phyloP scores from a whole-genome alignment of 495 filamentous ascomycete genomes.

The Lasiosphaeris hirsuta region DNA sequence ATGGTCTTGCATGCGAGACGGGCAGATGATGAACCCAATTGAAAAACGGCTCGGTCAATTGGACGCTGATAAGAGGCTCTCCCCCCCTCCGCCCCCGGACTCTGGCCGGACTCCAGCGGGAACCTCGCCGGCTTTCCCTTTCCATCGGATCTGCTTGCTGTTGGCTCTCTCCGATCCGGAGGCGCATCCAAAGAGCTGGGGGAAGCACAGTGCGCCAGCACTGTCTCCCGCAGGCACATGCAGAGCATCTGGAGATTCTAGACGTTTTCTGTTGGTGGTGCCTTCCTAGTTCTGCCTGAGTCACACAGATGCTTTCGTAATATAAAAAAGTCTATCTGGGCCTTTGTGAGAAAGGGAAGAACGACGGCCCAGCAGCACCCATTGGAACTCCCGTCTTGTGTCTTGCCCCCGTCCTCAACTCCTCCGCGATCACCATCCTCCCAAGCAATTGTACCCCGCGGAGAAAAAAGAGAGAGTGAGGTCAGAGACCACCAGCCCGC shows the following conservation, averaged over 20 bases:
- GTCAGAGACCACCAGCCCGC: neutral
- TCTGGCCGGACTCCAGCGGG: neutral
- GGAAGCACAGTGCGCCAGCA: neutral
- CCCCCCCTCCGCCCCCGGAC: too few relatives aligned
- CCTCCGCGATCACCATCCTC: too few relatives aligned
- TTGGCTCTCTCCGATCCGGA: constrained; percentile 1
- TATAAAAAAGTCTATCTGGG: too few relatives aligned
- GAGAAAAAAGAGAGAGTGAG: too few relatives aligned
- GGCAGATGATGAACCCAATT: neutral
- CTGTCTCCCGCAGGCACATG: neutral
- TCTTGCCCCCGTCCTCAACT: too few relatives aligned
- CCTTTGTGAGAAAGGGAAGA: too few relatives aligned
- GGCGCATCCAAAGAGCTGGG: neutral
- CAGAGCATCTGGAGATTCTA: neutral
- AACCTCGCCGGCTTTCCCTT: neutral
- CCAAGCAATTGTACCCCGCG: too few relatives aligned
- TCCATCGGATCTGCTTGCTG: neutral
- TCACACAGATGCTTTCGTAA: too few relatives aligned
- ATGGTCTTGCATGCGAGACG: neutral
- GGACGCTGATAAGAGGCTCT: neutral
- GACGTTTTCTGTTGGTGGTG: neutral
- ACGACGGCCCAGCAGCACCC: neutral
- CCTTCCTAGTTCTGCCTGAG: neutral
- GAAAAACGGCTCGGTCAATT: neutral
- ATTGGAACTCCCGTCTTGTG: too few relatives aligned